Percentiles rank a stretch among this genome's conserved stretches.
These are phyloP conservation scores for Globisporangium middletonii DNA, from an alignment of 352 stramenopile genomes.

Conservation along the genomic window DNA sequence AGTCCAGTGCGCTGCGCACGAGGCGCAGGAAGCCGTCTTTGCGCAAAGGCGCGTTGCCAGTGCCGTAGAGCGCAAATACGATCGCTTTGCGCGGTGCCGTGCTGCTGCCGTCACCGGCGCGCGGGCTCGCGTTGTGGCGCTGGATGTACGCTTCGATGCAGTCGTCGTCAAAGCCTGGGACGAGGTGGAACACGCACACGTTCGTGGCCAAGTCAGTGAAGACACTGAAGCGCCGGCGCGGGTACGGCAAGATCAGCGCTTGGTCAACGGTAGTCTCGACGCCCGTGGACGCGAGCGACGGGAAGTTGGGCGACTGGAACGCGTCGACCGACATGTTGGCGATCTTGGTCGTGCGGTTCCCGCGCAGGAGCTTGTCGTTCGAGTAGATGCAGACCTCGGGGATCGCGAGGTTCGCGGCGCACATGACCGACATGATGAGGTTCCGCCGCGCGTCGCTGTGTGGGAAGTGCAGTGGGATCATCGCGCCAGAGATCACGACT, in stretches of 20 bases:
- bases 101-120: slow-evolving; percentile 2
- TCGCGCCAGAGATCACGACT: slow-evolving; percentile 92
- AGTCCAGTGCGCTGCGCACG: slow-evolving; percentile 71
- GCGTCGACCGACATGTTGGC: slow-evolving; percentile 92
- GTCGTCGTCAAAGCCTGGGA: slow-evolving; percentile 84
- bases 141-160: slow-evolving; percentile 81
- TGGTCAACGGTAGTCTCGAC: slow-evolving; percentile 91
- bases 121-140: slow-evolving; percentile 37
- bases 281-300: slow-evolving; percentile 89
- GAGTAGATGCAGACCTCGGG: slow-evolving; percentile 94
- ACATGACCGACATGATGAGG: slow-evolving; percentile 93
- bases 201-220: slow-evolving; percentile 91
- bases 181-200: slow-evolving; percentile 90
- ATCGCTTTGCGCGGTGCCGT: slow-evolving; percentile 42
- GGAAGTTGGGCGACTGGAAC: slow-evolving; percentile 96
- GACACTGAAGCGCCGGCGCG: slow-evolving; percentile 81
- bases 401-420: slow-evolving; percentile 66
- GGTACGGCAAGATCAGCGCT: slow-evolving; percentile 85
- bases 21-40: slow-evolving; percentile 87
- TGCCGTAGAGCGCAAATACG: slow-evolving; percentile 95
- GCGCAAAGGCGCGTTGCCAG: slow-evolving; percentile 90
- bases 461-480: slow-evolving; percentile 95
- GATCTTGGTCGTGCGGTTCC: slow-evolving; percentile 95
- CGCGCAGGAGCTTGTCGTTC: slow-evolving; percentile 92
- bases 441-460: slow-evolving; percentile 96